Evolutionary conservation across 306 rosid species (phyloP), one percentile per base, ranked within the genome.

Genomic region (Hippophae rhamnoides): DNA sequence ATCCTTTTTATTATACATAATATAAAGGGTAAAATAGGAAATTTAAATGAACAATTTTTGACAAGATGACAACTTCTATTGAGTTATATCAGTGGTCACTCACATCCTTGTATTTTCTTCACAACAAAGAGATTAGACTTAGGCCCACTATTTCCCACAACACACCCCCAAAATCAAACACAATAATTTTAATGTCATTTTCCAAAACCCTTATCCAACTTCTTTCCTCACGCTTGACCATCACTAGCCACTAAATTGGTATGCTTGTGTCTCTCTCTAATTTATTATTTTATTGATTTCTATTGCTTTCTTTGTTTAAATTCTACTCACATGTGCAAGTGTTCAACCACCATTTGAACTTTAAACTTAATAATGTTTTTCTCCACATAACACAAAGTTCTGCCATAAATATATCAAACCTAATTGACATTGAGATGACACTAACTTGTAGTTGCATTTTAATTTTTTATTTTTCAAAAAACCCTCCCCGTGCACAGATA

Each of bases 351-450:
- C 72, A 62, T 56, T 48, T 67, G 56, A 47, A 27, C 56, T 44
- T 62, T 57, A 6, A 10, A 67, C 62, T 52, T 71, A 78, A 78
- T 76, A 70, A 75, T 84, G 54, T 5, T 40, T 69, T 77, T 60
- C 72, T 74, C 77, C 68, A 61, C 66, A 31, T 31, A 31, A 5
- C 38, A 31, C n/a, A 49, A 58, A 42, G 45, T 58, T 53, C 66
- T 42, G 14, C 58, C 79, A 66, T 66, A 47, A 66, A 62, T 43
- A 43, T 13, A 62, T 53, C 56, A 63, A 42, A 18, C 66, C 74
- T 58, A 56, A 14, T 45, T 57, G 52, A 60, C 62, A 65, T 55
- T 48, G 26, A 13, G 18, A 49, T 6, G 18, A 49, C 23, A 13
- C 53, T 14, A 12, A 1, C 4, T 13, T 23, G 51, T 9, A 8